Evolutionary conservation across 345 rosid species (phyloP).

Genomic region (Camelina sativa): DNA sequence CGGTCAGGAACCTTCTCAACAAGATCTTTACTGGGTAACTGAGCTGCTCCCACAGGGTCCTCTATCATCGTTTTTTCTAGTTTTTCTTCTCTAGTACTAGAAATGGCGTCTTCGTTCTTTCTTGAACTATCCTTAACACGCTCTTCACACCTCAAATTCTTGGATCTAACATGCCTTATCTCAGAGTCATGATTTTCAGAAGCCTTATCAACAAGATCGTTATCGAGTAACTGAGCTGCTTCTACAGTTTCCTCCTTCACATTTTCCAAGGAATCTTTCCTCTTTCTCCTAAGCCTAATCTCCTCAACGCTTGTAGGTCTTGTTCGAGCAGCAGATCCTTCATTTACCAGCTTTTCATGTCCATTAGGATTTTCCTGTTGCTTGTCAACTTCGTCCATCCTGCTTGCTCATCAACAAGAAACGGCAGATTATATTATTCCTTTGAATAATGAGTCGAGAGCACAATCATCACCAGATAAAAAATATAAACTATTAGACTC

Average conservation of each 20-base stretch:
- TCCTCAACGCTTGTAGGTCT: conserved; percentile 83
- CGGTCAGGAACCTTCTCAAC: conserved; percentile 45
- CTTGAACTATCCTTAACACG: conserved; percentile 43
- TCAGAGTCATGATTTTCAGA: conserved; percentile 46
- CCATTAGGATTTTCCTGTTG: conserved; percentile 50
- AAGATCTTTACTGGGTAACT: conserved; percentile 29
- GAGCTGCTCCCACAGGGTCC: conserved; percentile 39
- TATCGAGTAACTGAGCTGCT: conserved; percentile 37
- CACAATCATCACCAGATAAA: conserved; percentile 6
- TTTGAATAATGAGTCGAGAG: background rate
- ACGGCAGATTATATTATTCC: background rate
- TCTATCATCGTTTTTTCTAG: conserved; percentile 28
- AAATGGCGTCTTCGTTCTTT: conserved; percentile 42
- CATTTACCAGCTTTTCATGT: conserved; percentile 41
- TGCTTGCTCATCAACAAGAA: conserved; percentile 25
- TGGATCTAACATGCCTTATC: conserved; percentile 39
- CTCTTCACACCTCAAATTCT: conserved; percentile 45
- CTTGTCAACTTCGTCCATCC: conserved; percentile 61
- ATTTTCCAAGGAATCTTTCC: conserved; percentile 52
- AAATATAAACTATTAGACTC: background rate
- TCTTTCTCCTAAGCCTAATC: conserved; percentile 73
- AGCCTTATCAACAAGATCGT: conserved; percentile 41
- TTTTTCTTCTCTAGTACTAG: conserved; percentile 41
- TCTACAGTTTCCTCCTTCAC: conserved; percentile 43
- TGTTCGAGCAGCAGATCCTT: conserved; percentile 85